These are phyloP conservation scores for Pleurotus pulmonarius DNA, from an alignment of 768 basidiomycete genomes.

Conservation along the genomic window DNA sequence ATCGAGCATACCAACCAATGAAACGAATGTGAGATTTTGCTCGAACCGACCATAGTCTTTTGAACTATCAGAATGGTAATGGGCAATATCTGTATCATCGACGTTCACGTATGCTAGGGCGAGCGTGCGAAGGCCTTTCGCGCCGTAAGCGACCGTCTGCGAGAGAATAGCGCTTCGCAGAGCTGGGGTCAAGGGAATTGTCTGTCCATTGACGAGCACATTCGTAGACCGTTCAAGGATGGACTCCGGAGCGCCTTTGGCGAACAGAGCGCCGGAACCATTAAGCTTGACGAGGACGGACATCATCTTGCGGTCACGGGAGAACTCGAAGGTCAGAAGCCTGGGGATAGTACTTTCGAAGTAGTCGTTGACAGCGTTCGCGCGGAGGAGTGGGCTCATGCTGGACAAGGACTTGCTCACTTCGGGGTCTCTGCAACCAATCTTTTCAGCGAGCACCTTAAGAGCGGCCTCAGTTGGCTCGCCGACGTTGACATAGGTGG, in stretches of 20 bases:
- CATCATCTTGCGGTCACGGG: slow-evolving; percentile 99
- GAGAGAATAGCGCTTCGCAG: slow-evolving; percentile 61
- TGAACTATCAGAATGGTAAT: slow-evolving; percentile 78
- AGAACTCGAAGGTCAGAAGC: slow-evolving; percentile 95
- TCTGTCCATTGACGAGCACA: slow-evolving; percentile 60
- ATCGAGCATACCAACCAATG: slow-evolving; percentile 96
- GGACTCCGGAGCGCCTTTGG: slow-evolving; percentile 95
- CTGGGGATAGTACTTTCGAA: slow-evolving; percentile 74
- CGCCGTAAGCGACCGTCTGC: slow-evolving; percentile 70
- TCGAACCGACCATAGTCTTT: slow-evolving; percentile 90
- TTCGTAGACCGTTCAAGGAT: slow-evolving; percentile 86
- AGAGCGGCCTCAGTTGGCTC: slow-evolving; percentile 98
- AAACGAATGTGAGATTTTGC: slow-evolving; percentile 88
- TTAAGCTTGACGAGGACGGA: slow-evolving; percentile 83
- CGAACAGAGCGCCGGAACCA: slow-evolving; percentile 74
- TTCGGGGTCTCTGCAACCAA: slow-evolving; percentile 68
- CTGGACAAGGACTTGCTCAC: slow-evolving; percentile 51
- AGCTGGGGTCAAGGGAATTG: slow-evolving; percentile 59
- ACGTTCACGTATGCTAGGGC: slow-evolving; percentile 86
- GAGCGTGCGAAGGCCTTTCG: slow-evolving; percentile 82
- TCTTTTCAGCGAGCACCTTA: slow-evolving; percentile 92
- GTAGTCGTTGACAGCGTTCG: slow-evolving; percentile 81
- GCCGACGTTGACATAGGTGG: slow-evolving; percentile 76
- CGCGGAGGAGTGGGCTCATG: slow-evolving; percentile 58
- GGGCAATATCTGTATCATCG: slow-evolving; percentile 68